Evolutionary conservation across 345 rosid species (phyloP).

Genomic region (Arabidopsis arenosa): DNA sequence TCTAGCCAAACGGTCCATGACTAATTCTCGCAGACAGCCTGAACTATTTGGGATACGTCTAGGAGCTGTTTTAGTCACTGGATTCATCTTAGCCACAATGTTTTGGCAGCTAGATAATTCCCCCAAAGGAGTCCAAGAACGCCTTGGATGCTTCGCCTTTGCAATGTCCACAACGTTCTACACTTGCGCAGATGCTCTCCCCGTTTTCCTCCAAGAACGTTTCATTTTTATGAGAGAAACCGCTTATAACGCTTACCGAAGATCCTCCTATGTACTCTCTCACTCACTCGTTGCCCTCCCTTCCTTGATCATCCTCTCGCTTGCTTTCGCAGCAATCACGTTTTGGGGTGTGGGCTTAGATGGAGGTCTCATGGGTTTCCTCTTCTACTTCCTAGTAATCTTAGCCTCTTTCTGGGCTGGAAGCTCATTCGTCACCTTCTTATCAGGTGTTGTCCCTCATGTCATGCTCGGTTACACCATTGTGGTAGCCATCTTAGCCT

Average conservation of each 20-base stretch:
- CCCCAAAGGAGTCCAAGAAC: constrained; percentile 52
- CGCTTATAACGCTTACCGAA: constrained; percentile 56
- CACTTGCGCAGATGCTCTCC: constrained; percentile 56
- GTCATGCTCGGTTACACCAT: constrained; percentile 57
- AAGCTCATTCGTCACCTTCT: constrained; percentile 50
- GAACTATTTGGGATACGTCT: constrained; percentile 42
- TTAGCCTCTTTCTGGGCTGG: constrained; percentile 53
- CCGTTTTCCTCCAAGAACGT: constrained; percentile 60
- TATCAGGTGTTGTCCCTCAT: constrained; percentile 56
- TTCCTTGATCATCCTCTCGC: constrained; percentile 47
- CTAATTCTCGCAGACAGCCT: constrained; percentile 47
- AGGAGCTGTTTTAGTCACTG: constrained; percentile 51
- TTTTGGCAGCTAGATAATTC: constrained; percentile 48
- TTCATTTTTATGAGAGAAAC: constrained; percentile 63
- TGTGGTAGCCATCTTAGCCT: constrained; percentile 57
- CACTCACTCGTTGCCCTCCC: constrained; percentile 58
- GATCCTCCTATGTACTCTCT: constrained; percentile 59
- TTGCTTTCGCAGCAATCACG: constrained; percentile 50
- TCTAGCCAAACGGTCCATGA: constrained; percentile 50
- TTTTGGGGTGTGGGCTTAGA: constrained; percentile 66
- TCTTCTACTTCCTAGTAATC: constrained; percentile 52
- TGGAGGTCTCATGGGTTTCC: constrained; percentile 54
- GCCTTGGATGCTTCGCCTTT: constrained; percentile 58
- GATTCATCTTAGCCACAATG: constrained; percentile 51
- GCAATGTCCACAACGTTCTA: constrained; percentile 56